phyloP scores from a whole-genome alignment of 2,329 filamentous ascomycete species.

The Juglanconis oblonga region DNA sequence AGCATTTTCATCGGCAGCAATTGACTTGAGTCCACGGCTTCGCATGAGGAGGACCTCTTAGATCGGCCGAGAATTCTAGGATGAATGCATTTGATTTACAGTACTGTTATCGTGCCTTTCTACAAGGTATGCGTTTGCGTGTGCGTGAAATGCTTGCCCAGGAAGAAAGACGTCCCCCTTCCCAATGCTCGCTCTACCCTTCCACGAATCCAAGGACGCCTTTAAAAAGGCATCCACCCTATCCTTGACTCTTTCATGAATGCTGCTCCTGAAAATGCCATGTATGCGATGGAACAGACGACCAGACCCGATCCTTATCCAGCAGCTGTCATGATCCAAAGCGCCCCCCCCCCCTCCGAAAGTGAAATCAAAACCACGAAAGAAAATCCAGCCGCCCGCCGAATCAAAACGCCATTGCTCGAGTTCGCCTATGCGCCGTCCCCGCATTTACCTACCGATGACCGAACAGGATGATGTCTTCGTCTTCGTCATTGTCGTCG shows the following conservation, averaged over 20 bases:
- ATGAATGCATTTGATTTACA: neutral
- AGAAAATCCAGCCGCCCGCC: neutral
- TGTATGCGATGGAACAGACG: too few species aligned
- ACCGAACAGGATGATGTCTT: constrained; percentile 49
- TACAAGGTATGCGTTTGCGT: neutral
- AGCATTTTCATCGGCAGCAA: too few species aligned
- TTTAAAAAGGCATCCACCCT: too few species aligned
- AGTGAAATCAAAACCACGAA: neutral
- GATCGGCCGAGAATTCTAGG: neutral
- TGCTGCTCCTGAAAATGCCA: constrained; percentile 2
- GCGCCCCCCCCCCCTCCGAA: too few species aligned
- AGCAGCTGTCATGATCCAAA: too few species aligned
- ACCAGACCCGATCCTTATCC: too few species aligned
- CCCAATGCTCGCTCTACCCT: neutral
- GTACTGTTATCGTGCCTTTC: neutral
- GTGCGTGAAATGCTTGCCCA: neutral
- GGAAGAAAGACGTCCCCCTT: neutral
- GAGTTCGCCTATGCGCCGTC: neutral
- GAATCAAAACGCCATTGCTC: constrained; percentile 8
- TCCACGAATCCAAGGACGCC: constrained; percentile 1
- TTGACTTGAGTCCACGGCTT: too few species aligned
- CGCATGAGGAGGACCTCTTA: neutral
- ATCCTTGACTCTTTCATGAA: too few species aligned
- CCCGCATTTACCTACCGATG: constrained; percentile 31
- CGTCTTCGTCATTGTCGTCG: constrained; percentile 45